Evolutionary conservation across 78 protist genomes (phyloP).

Genomic region (Monosiga brevicollis): DNA sequence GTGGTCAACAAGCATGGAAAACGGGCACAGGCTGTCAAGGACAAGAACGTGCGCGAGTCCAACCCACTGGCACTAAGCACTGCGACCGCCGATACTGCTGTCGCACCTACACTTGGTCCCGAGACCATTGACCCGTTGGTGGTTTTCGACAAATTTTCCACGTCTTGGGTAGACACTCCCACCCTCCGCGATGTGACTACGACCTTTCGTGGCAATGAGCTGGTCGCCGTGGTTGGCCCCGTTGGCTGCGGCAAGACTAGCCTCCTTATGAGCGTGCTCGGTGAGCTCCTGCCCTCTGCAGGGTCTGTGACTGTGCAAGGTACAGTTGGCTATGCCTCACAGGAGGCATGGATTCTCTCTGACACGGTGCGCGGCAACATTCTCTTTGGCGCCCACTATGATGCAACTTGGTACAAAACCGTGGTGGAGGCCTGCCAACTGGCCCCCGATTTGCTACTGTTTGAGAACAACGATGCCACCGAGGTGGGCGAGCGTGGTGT

Average conservation of each 20-base stretch:
- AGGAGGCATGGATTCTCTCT: conserved; percentile 29
- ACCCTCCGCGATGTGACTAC: not conserved
- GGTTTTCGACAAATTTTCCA: too few species aligned
- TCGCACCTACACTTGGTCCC: too few species aligned
- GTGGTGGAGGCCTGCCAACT: conserved; percentile 19
- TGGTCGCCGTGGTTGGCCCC: conserved; percentile 38
- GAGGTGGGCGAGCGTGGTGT: conserved; percentile 63
- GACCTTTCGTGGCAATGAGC: not conserved
- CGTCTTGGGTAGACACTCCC: not conserved
- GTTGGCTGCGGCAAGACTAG: conserved; percentile 48
- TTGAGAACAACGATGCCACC: conserved; percentile 21
- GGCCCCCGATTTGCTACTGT: conserved; percentile 11
- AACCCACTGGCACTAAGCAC: too few species aligned
- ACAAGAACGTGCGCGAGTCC: too few species aligned
- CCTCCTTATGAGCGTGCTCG: conserved; percentile 25
- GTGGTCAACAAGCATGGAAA: too few species aligned
- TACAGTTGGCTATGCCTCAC: conserved; percentile 5
- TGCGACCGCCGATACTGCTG: too few species aligned
- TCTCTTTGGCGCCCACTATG: conserved; percentile 19
- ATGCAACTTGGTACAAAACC: not conserved
- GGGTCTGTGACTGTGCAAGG: not conserved
- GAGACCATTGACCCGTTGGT: too few species aligned
- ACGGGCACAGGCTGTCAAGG: too few species aligned
- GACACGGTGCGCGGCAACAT: conserved; percentile 46
- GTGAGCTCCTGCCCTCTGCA: not conserved